A percentile compares a stretch with the other conserved stretches of the same genome.
Conservation (phyloP, 2,329 filamentous ascomycete genomes). For the Xylaria sp. region DNA sequence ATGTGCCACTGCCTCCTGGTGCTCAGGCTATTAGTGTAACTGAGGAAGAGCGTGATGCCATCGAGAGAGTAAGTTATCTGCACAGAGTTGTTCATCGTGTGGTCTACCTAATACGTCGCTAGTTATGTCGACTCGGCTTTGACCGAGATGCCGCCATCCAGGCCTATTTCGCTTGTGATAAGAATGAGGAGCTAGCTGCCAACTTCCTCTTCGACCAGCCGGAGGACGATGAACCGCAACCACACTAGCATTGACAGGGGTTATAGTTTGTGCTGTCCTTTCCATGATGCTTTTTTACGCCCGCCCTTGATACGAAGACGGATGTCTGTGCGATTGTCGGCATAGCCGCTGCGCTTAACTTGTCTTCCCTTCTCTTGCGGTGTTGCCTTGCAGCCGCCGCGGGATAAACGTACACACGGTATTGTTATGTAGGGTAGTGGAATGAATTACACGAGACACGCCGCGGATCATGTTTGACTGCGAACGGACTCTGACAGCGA, state of each 20-base stretch:
- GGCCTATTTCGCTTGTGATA: constrained; percentile 98
- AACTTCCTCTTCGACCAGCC: constrained; percentile 99
- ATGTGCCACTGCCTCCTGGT: constrained; percentile 83
- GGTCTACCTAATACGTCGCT: constrained; percentile 22
- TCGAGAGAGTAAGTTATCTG: constrained; percentile 76
- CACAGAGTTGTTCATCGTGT: not conserved
- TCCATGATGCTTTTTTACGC: constrained; percentile 16
- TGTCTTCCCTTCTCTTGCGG: constrained; percentile 17
- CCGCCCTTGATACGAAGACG: constrained; percentile 16
- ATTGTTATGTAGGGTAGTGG: not conserved
- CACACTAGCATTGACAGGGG: constrained; percentile 44
- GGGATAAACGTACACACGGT: constrained; percentile 17
- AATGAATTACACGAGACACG: constrained; percentile 10
- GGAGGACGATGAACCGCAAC: constrained; percentile 72
- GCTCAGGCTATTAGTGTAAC: constrained; percentile 90
- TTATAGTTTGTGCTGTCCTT: constrained; percentile 17
- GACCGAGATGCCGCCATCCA: constrained; percentile 92
- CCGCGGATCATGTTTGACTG: constrained; percentile 1
- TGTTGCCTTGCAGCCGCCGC: constrained; percentile 8
- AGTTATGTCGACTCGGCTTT: constrained; percentile 94
- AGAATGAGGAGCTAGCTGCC: constrained; percentile 97
- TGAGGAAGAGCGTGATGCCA: constrained; percentile 94
- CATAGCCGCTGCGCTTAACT: constrained; percentile 8
- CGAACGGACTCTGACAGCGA: not conserved
- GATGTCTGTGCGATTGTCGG: constrained; percentile 27